These are phyloP conservation scores for Kodamaea kakaduensis DNA, from an alignment of 805 yeast species.

Conservation along the genomic window DNA sequence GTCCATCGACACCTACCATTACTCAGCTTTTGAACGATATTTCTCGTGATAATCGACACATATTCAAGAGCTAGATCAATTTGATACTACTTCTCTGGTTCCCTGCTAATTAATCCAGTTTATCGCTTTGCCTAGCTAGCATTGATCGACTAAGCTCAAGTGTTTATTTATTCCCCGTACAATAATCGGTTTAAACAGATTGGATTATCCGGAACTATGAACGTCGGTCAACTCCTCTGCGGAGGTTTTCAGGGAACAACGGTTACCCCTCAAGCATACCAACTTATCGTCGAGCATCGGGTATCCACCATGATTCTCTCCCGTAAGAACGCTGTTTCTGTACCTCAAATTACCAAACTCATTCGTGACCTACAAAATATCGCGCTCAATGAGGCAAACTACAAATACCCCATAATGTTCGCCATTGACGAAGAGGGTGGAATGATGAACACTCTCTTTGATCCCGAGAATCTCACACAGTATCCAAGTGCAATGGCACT, in stretches of 20 bases:
- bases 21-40: too few relatives aligned
- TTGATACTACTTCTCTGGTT: too few relatives aligned
- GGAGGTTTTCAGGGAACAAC: slow-evolving; percentile 58
- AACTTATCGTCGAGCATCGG: slow-evolving; percentile 47
- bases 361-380: slow-evolving; percentile 51
- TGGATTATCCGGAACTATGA: background rate
- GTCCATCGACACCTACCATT: too few relatives aligned
- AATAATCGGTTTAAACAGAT: too few relatives aligned
- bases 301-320: slow-evolving; percentile 51
- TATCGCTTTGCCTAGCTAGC: too few relatives aligned
- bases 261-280: slow-evolving; percentile 50
- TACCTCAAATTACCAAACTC: slow-evolving; percentile 45
- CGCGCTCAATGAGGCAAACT: slow-evolving; percentile 46
- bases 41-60: too few relatives aligned
- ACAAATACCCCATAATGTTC: slow-evolving; percentile 50
- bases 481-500: slow-evolving; percentile 66
- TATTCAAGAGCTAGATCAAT: too few relatives aligned
- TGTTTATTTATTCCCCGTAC: too few relatives aligned
- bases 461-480: slow-evolving; percentile 48
- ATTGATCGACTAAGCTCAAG: too few relatives aligned
- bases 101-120: too few relatives aligned
- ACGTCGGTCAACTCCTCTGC: slow-evolving; percentile 50
- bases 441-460: slow-evolving; percentile 56
- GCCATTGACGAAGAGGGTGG: slow-evolving; percentile 65
- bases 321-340: slow-evolving; percentile 48